phyloP scores from a whole-genome alignment of 2,329 filamentous ascomycete species.

The Orbilia oligospora region DNA sequence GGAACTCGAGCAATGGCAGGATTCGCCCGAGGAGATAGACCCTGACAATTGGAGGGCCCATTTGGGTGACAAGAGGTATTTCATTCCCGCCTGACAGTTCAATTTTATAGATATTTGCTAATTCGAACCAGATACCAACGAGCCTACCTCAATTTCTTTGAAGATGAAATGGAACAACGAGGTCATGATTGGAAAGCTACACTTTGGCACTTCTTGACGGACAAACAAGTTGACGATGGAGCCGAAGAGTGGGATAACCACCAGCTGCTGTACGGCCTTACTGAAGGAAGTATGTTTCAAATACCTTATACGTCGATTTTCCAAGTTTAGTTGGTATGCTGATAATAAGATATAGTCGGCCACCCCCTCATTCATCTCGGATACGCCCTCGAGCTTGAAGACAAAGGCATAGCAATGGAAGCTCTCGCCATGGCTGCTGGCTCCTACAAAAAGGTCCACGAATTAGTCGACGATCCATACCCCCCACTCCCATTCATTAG shows the following conservation, averaged over 20 bases:
- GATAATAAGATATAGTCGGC: slow-evolving; percentile 24
- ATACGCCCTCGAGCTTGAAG: slow-evolving; percentile 90
- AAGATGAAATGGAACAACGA: slow-evolving; percentile 84
- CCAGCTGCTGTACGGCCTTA: slow-evolving; percentile 80
- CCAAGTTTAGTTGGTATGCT: slow-evolving; percentile 14
- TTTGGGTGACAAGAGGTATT: slow-evolving; percentile 79
- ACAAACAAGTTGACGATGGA: slow-evolving; percentile 75
- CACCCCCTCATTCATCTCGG: slow-evolving; percentile 44
- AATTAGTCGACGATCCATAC: slow-evolving; percentile 77
- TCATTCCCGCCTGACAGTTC: neutral
- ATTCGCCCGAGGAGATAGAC: slow-evolving; percentile 86
- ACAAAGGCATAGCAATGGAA: slow-evolving; percentile 88
- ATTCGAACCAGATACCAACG: slow-evolving; percentile 76
- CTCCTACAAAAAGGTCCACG: slow-evolving; percentile 75
- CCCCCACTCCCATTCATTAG: slow-evolving; percentile 50
- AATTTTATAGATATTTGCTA: neutral
- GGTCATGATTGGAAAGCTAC: slow-evolving; percentile 88
- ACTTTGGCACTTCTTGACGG: slow-evolving; percentile 81
- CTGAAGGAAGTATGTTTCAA: slow-evolving; percentile 78
- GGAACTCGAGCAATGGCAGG: slow-evolving; percentile 82
- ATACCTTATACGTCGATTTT: neutral
- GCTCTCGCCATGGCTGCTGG: slow-evolving; percentile 78
- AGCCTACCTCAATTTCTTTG: slow-evolving; percentile 94
- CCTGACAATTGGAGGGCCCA: slow-evolving; percentile 89
- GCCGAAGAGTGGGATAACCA: slow-evolving; percentile 6